These are phyloP conservation scores for Vitellaria paradoxa DNA, from an alignment of 179 eudicot genomes.

Conservation along the genomic window DNA sequence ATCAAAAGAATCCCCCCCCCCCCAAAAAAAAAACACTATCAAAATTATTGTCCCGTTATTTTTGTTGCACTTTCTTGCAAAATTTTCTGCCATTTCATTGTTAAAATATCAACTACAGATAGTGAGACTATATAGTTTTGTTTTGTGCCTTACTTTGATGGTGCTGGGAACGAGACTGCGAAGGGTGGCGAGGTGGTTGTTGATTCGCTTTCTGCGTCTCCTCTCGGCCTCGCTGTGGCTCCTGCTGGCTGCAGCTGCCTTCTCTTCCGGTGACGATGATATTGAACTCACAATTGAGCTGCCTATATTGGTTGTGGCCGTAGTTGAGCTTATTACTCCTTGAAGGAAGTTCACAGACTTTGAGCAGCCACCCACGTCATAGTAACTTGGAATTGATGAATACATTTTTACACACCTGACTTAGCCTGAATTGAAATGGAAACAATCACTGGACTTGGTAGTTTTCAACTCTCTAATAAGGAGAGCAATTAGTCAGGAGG, in stretches of 20 bases:
- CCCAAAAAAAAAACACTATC: too few species aligned
- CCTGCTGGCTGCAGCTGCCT: constrained; percentile 58
- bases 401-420: constrained; percentile 14
- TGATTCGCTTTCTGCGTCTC: constrained; percentile 75
- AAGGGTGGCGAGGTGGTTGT: constrained; percentile 74
- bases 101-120: too few species aligned
- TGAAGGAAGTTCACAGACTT: constrained; percentile 23
- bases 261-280: constrained; percentile 38
- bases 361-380: constrained; percentile 25
- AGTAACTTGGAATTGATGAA: constrained; percentile 22
- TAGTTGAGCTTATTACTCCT: constrained; percentile 7
- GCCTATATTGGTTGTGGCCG: not conserved
- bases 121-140: too few species aligned
- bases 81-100: too few species aligned
- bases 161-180: constrained; percentile 69
- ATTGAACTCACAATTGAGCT: not conserved
- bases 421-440: too few species aligned
- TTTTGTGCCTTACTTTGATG: constrained; percentile 47
- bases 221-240: constrained; percentile 94
- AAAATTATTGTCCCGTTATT: too few species aligned
- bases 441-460: too few species aligned
- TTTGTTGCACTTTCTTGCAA: too few species aligned
- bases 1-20: too few species aligned
- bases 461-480: too few species aligned
- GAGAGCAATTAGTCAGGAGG: too few species aligned